A percentile compares a stretch with the other conserved stretches of the same genome.
These are phyloP conservation scores for Venturia aucupariae DNA, from an alignment of 2,329 filamentous ascomycete species.

Conservation along the genomic window DNA sequence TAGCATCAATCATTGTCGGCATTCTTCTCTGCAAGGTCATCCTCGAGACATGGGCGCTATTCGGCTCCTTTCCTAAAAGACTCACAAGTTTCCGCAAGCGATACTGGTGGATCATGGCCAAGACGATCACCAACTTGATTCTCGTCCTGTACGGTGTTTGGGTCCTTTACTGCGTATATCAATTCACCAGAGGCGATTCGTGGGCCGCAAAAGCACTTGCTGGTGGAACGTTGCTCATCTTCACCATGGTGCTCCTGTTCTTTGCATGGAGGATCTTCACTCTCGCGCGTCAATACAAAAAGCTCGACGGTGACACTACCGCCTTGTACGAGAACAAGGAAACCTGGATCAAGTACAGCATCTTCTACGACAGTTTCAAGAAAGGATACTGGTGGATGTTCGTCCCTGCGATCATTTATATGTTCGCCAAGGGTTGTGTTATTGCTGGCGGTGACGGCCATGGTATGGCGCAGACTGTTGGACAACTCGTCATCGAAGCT, in stretches of 20 bases:
- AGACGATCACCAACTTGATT: constrained; percentile 82
- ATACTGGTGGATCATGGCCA: constrained; percentile 88
- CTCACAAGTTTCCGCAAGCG: constrained; percentile 83
- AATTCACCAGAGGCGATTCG: constrained; percentile 87
- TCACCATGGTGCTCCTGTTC: constrained; percentile 71
- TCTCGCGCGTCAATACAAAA: constrained; percentile 65
- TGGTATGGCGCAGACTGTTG: constrained; percentile 69
- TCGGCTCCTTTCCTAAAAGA: constrained; percentile 71
- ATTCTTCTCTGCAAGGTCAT: constrained; percentile 87
- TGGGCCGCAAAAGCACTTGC: constrained; percentile 85
- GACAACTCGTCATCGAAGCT: constrained; percentile 72
- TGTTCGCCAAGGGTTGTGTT: constrained; percentile 78
- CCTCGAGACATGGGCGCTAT: constrained; percentile 85
- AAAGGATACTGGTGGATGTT: constrained; percentile 97
- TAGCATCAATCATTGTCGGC: constrained; percentile 73
- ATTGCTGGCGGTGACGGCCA: constrained; percentile 80
- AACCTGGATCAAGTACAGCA: constrained; percentile 87
- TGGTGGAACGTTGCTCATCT: constrained; percentile 67
- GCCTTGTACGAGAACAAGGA: constrained; percentile 81
- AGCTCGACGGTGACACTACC: constrained; percentile 60
- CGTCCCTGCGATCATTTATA: constrained; percentile 78
- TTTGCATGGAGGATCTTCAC: constrained; percentile 78
- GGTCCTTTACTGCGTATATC: constrained; percentile 92
- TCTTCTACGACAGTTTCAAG: constrained; percentile 96
- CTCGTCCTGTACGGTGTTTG: constrained; percentile 88